phyloP scores from a whole-genome alignment of 345 rosid species.

The Dimocarpus longan region DNA sequence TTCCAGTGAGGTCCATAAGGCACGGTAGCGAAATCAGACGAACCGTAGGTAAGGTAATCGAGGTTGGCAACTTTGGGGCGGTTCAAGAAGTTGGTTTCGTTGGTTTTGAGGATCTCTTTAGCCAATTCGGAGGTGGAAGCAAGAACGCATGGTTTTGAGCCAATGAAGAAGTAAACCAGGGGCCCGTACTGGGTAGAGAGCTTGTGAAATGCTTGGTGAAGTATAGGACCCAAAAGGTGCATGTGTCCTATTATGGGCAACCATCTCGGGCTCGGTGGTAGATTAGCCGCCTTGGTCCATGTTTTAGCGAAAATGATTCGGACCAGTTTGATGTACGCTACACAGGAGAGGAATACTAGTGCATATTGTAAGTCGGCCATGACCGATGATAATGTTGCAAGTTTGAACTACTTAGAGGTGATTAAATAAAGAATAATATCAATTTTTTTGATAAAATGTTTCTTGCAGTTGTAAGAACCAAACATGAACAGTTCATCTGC shows the following conservation, averaged over 20 bases:
- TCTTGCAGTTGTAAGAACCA: too few species aligned
- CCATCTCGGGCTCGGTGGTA: constrained; percentile 65
- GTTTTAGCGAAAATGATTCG: constrained; percentile 20
- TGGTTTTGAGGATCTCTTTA: constrained; percentile 59
- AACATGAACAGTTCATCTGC: too few species aligned
- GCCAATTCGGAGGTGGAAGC: constrained; percentile 59
- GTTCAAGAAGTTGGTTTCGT: constrained; percentile 61
- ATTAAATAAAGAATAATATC: background rate
- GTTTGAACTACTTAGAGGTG: background rate
- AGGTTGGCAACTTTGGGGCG: constrained; percentile 51
- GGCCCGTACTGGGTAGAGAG: constrained; percentile 64
- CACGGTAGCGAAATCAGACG: constrained; percentile 68
- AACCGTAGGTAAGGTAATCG: constrained; percentile 78
- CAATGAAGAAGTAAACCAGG: constrained; percentile 60
- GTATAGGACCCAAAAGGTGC: constrained; percentile 64
- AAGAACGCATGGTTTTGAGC: constrained; percentile 66
- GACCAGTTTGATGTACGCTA: constrained; percentile 30
- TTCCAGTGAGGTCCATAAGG: constrained; percentile 74
- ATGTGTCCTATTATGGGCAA: constrained; percentile 74
- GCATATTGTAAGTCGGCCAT: constrained; percentile 35
- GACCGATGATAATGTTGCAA: background rate
- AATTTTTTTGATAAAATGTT: too few species aligned
- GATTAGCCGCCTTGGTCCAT: constrained; percentile 13
- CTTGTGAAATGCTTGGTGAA: constrained; percentile 68
- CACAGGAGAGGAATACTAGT: constrained; percentile 26